Conservation (phyloP, 202 grass and related monocot species). For the Elaeis oleifera region DNA sequence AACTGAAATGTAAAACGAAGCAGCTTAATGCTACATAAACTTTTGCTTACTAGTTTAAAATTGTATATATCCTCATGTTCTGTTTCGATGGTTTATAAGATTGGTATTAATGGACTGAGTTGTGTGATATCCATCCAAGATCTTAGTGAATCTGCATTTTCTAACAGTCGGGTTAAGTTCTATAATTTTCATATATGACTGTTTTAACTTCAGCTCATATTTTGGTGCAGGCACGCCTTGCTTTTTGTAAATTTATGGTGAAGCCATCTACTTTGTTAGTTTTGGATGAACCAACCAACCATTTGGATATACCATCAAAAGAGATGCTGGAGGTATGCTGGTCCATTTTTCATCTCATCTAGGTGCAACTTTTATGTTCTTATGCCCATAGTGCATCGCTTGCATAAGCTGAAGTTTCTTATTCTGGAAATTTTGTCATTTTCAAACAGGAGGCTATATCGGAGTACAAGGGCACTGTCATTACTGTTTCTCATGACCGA, state of each 20-base stretch:
- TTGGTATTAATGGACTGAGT: no score
- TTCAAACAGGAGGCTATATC: conserved; percentile 82
- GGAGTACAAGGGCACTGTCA: conserved; percentile 75
- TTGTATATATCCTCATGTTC: no score
- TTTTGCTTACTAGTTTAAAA: no score
- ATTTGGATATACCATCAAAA: conserved; percentile 98
- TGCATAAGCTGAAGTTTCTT: not conserved
- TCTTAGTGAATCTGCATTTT: no score
- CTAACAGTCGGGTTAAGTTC: no score
- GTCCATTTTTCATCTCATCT: not conserved
- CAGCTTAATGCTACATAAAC: no score
- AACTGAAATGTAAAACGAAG: no score
- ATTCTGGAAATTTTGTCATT: conserved; percentile 21
- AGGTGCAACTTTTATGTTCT: no score
- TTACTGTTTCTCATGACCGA: conserved; percentile 94
- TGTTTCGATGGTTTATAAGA: no score
- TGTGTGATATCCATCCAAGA: no score
- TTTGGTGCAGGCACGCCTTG: conserved; percentile 67
- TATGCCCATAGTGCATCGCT: no score
- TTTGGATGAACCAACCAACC: conserved; percentile 98
- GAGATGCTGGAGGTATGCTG: conserved; percentile 89
- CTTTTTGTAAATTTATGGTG: conserved; percentile 99
- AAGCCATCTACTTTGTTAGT: conserved; percentile 94
- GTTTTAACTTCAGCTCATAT: conserved; percentile 10
- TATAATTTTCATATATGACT: not conserved